These are phyloP conservation scores for Mortierella sp. DNA, from an alignment of 371 early-diverging fungal genomes.

Conservation along the genomic window DNA sequence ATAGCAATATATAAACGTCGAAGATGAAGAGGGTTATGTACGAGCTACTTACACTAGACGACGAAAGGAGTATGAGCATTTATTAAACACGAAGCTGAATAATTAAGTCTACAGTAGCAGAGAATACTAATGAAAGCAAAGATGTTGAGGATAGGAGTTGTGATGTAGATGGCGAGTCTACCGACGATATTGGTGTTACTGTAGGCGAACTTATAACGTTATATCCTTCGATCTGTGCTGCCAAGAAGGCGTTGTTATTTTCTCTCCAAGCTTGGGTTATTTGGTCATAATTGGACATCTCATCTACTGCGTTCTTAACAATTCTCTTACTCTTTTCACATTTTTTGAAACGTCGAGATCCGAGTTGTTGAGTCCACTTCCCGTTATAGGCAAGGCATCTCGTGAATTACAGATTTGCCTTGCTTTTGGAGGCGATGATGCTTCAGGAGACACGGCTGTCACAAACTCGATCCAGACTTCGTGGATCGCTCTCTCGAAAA, in stretches of 20 bases:
- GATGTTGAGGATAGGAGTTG: neutral
- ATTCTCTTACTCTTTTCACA: neutral
- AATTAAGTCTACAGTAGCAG: neutral
- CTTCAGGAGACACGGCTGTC: conserved; percentile 5
- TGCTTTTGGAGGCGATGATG: neutral
- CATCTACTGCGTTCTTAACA: neutral
- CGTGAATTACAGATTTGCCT: neutral
- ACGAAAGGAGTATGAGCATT: neutral
- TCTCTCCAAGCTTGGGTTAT: neutral
- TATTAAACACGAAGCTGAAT: neutral
- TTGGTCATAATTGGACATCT: neutral
- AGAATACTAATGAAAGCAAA: neutral
- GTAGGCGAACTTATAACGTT: neutral
- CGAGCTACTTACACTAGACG: no score
- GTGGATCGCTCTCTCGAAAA: neutral
- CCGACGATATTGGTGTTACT: neutral
- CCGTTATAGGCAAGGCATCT: neutral
- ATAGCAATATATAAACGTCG: no score
- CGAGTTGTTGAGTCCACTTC: neutral
- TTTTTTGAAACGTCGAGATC: neutral
- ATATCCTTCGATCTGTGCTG: neutral
- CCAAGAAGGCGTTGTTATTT: neutral
- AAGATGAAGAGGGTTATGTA: no score
- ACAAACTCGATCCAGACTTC: conserved; percentile 23
- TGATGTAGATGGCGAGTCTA: neutral